These are phyloP conservation scores for Quercus aquifolioides DNA, from an alignment of 306 rosid genomes.

Conservation along the genomic window DNA sequence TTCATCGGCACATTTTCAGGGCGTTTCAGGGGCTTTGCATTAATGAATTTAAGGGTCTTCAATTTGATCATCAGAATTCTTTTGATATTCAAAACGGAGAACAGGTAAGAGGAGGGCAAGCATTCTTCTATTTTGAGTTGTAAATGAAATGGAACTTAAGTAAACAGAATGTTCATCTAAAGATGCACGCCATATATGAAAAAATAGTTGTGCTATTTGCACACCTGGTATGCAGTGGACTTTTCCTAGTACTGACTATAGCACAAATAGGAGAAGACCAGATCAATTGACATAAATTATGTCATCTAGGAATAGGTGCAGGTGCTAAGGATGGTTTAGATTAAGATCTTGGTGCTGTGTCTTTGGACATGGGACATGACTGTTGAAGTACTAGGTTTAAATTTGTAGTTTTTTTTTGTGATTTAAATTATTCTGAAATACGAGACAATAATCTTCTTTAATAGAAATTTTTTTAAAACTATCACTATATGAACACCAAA, in stretches of 20 bases:
- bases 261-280: not conserved
- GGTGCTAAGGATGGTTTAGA: not conserved
- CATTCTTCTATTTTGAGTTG: not conserved
- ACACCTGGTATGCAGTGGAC: not conserved
- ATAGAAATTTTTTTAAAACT: not conserved
- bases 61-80: slow-evolving; percentile 81
- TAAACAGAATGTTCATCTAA: not conserved
- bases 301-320: not conserved
- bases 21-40: slow-evolving; percentile 92
- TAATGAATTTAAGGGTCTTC: slow-evolving; percentile 82
- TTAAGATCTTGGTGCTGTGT: not conserved
- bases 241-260: not conserved
- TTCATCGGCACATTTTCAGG: slow-evolving; percentile 57
- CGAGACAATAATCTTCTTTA: not conserved
- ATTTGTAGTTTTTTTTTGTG: not conserved
- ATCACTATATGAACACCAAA: too few relatives aligned
- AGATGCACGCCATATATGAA: not conserved
- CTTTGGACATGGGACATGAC: not conserved
- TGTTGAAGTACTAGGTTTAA: not conserved
- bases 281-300: not conserved
- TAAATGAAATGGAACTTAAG: not conserved
- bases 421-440: not conserved
- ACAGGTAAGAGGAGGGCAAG: slow-evolving; percentile 55
- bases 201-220: not conserved
- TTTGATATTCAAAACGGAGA: slow-evolving; percentile 86